Evolutionary conservation across 1,284 basidiomycete species (phyloP).

Genomic region (Heterobasidion irregulare): DNA sequence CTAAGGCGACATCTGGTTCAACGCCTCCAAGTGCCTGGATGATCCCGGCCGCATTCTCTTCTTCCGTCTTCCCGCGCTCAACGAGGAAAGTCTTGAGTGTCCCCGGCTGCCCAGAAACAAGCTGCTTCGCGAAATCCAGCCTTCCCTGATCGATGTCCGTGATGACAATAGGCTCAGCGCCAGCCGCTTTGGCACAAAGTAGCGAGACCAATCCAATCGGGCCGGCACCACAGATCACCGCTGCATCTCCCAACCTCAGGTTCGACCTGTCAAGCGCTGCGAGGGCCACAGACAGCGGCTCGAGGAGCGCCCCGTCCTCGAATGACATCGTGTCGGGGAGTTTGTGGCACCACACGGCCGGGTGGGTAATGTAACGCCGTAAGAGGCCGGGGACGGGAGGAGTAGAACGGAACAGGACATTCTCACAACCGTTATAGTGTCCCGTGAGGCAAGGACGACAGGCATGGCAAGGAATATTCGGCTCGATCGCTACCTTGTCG

Average conservation of each 20-base stretch:
- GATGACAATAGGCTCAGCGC: slow-evolving; percentile 70
- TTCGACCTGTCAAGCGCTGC: slow-evolving; percentile 55
- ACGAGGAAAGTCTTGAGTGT: slow-evolving; percentile 45
- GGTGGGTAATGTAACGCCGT: slow-evolving; percentile 25
- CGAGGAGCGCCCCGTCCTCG: slow-evolving; percentile 57
- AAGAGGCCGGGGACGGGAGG: slow-evolving; percentile 49
- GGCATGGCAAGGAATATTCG: slow-evolving; percentile 51
- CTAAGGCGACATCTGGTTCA: slow-evolving; percentile 43
- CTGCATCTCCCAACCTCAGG: slow-evolving; percentile 50
- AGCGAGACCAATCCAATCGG: slow-evolving; percentile 81
- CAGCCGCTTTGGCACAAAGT: slow-evolving; percentile 74
- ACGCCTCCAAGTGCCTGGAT: slow-evolving; percentile 37
- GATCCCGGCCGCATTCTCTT: slow-evolving; percentile 41
- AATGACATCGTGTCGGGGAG: slow-evolving; percentile 50
- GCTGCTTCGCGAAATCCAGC: slow-evolving; percentile 71
- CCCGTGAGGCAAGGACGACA: slow-evolving; percentile 53
- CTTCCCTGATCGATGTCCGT: slow-evolving; percentile 78
- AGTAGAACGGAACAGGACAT: slow-evolving; percentile 61
- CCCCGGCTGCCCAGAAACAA: slow-evolving; percentile 52
- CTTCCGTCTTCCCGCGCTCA: slow-evolving; percentile 26
- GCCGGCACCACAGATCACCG: slow-evolving; percentile 66
- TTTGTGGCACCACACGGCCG: slow-evolving; percentile 56
- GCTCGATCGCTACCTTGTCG: slow-evolving; percentile 59
- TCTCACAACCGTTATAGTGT: slow-evolving; percentile 46
- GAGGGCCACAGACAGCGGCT: slow-evolving; percentile 53